These are phyloP conservation scores for Arachnopeziza araneosa DNA, from an alignment of 2,329 filamentous ascomycete species.

Conservation along the genomic window DNA sequence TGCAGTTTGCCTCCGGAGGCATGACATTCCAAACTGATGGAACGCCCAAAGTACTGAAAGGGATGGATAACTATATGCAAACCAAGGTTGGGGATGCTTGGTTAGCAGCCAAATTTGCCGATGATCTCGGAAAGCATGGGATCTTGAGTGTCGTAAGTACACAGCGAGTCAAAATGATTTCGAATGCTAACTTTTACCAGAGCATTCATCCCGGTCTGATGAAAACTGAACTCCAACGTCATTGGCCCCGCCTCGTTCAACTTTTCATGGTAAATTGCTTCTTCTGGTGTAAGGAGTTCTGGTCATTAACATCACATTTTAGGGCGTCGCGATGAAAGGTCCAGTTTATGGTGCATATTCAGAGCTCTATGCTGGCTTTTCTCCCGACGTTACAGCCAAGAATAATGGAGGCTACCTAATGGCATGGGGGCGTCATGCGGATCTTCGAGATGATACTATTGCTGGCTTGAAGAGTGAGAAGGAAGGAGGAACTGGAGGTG, in stretches of 20 bases:
- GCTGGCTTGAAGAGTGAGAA: slow-evolving; percentile 12
- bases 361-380: slow-evolving; percentile 32
- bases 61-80: slow-evolving; percentile 31
- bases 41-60: slow-evolving; percentile 14
- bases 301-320: slow-evolving; percentile 15
- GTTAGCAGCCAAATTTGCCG: slow-evolving; percentile 27
- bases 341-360: slow-evolving; percentile 28
- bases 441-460: slow-evolving; percentile 11
- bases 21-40: slow-evolving; percentile 24
- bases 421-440: slow-evolving; percentile 36
- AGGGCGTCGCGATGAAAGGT: not conserved
- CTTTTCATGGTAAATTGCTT: not conserved
- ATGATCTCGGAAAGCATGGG: slow-evolving; percentile 26
- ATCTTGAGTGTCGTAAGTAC: slow-evolving; percentile 31
- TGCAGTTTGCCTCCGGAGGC: slow-evolving; percentile 6
- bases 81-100: slow-evolving; percentile 31
- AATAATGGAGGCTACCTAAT: slow-evolving; percentile 34
- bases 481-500: slow-evolving; percentile 27
- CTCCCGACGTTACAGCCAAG: slow-evolving; percentile 23
- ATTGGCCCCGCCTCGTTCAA: not conserved
- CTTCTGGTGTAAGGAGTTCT: slow-evolving; percentile 3
- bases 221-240: not conserved
- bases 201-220: not conserved
- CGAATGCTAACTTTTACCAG: not conserved
- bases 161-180: not conserved